A percentile compares a stretch with the other conserved stretches of the same genome.
These are phyloP conservation scores for Penicillium decumbens DNA, from an alignment of 2,329 filamentous ascomycete genomes.

Conservation along the genomic window DNA sequence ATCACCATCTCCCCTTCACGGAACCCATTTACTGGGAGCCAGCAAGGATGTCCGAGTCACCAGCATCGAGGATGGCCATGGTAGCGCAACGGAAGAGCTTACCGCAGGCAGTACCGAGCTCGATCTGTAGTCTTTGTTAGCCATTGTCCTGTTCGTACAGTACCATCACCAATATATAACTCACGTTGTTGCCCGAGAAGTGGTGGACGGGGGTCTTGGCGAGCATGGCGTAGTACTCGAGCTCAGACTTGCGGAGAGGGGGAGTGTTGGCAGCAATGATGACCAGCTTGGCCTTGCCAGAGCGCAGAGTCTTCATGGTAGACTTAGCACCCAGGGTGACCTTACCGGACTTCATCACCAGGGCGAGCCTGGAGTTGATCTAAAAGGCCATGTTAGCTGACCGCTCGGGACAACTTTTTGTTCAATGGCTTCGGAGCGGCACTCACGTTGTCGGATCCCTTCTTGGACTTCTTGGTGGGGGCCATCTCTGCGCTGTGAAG, in stretches of 20 bases:
- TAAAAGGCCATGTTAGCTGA: conserved; percentile 5
- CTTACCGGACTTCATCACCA: conserved; percentile 59
- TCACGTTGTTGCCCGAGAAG: conserved; percentile 98
- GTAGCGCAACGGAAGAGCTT: conserved; percentile 98
- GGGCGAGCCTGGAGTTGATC: conserved; percentile 65
- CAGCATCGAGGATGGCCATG: conserved; percentile 94
- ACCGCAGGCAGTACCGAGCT: conserved; percentile 95
- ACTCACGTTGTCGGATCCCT: conserved; percentile 66
- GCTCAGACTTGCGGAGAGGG: conserved; percentile 94
- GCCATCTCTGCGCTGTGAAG: conserved; percentile 50
- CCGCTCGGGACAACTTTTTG: background rate
- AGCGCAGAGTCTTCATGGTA: conserved; percentile 81
- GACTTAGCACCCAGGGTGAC: conserved; percentile 88
- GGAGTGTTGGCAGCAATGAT: conserved; percentile 95
- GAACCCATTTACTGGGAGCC: conserved; percentile 13
- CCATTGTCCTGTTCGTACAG: conserved; percentile 29
- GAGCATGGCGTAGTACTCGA: conserved; percentile 90
- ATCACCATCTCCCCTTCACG: conserved; percentile 1
- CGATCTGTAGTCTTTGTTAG: conserved; percentile 71
- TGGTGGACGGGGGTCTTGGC: conserved; percentile 95
- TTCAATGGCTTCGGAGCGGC: background rate
- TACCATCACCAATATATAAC: conserved; percentile 43
- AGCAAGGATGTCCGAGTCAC: conserved; percentile 93
- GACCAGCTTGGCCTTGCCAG: conserved; percentile 97
- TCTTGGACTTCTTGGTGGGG: conserved; percentile 64